phyloP scores from a whole-genome alignment of 2,329 filamentous ascomycete species.

The Teratosphaeria epicoccoides region DNA sequence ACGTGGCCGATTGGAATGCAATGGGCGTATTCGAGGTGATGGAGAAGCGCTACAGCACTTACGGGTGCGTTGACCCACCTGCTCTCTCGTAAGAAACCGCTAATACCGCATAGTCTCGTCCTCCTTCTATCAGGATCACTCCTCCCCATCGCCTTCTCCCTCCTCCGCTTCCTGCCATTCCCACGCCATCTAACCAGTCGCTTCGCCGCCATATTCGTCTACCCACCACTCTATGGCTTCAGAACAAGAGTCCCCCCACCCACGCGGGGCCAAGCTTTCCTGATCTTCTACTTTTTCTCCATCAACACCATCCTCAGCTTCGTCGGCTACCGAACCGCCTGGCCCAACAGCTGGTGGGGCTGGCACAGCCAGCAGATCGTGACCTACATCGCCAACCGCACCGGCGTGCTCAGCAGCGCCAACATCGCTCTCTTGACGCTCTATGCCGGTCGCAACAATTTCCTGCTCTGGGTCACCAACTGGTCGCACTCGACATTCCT shows the following conservation, averaged over 20 bases:
- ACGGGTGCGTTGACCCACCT: background rate
- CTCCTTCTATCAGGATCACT: background rate
- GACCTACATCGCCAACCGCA: constrained; percentile 31
- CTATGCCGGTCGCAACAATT: constrained; percentile 38
- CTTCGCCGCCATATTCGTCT: background rate
- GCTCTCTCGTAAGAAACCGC: background rate
- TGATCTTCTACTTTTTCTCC: background rate
- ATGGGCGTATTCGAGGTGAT: background rate
- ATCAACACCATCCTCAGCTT: background rate
- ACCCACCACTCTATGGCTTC: background rate
- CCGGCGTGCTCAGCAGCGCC: constrained; percentile 33
- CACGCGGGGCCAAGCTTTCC: background rate
- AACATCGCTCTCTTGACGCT: constrained; percentile 36
- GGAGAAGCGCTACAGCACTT: background rate
- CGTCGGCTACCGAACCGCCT: background rate
- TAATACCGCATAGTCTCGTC: background rate
- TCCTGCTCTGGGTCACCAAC: constrained; percentile 39
- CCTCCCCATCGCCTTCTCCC: background rate
- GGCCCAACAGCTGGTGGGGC: background rate
- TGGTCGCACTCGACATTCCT: constrained; percentile 42
- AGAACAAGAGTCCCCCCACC: background rate
- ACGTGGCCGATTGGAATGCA: background rate
- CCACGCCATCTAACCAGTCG: background rate
- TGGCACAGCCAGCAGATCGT: constrained; percentile 17
- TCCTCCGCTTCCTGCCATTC: background rate